phyloP scores from a whole-genome alignment of 805 yeast genomes.

The Blastobotrys attinorum region DNA sequence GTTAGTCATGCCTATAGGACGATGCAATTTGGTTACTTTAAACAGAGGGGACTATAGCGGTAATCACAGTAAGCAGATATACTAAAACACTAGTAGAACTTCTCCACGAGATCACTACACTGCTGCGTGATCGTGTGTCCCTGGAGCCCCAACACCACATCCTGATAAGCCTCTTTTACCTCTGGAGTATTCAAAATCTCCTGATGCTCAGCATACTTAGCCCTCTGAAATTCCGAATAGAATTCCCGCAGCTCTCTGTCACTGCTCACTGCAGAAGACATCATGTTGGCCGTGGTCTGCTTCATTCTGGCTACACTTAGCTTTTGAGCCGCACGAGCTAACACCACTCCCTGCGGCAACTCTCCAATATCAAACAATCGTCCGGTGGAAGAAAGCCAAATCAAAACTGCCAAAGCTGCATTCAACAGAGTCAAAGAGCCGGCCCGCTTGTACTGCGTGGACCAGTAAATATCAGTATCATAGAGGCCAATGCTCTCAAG shows the following conservation, averaged over 20 bases:
- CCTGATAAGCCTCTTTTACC: not conserved
- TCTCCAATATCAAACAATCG: not conserved
- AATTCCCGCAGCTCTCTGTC: not conserved
- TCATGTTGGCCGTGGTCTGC: not conserved
- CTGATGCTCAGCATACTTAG: too few relatives aligned
- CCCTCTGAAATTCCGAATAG: not conserved
- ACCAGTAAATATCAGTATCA: not conserved
- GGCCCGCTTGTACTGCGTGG: not conserved
- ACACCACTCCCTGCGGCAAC: not conserved
- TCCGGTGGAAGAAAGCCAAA: not conserved
- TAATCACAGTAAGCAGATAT: too few relatives aligned
- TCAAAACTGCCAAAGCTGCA: not conserved
- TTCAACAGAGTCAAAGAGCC: not conserved
- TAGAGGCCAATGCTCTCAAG: not conserved
- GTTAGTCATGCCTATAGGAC: too few relatives aligned
- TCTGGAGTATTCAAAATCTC: not conserved
- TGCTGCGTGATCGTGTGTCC: too few relatives aligned
- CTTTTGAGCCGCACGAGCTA: too few relatives aligned
- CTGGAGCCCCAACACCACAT: not conserved
- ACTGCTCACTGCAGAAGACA: not conserved
- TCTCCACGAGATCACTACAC: too few relatives aligned
- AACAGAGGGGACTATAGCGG: too few relatives aligned
- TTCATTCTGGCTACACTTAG: not conserved
- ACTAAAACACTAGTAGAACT: too few relatives aligned
- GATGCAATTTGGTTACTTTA: too few relatives aligned